A percentile compares a stretch with the other conserved stretches of the same genome.
phyloP scores from a whole-genome alignment of 2,329 filamentous ascomycete species.

The Calonectria pteridis region DNA sequence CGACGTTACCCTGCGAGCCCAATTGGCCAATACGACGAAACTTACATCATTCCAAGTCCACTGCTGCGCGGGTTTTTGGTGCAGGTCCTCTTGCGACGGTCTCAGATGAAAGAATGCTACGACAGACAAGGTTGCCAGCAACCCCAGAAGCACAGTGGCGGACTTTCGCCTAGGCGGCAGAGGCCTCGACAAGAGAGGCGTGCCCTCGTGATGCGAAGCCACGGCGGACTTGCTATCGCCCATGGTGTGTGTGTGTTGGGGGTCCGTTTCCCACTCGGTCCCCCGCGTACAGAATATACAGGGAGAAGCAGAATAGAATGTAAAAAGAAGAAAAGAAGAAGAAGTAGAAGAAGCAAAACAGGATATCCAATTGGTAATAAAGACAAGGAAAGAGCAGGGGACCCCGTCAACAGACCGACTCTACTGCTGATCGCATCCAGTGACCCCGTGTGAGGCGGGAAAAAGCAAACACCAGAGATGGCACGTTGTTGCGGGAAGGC shows the following conservation, averaged over 20 bases:
- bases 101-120: conserved; percentile 37
- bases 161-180: conserved; percentile 17
- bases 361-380: not conserved
- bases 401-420: not conserved
- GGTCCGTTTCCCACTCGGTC: not conserved
- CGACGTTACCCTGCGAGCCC: not conserved
- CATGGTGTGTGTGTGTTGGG: conserved; percentile 32
- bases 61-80: conserved; percentile 17
- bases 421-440: not conserved
- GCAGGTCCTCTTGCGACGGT: conserved; percentile 19
- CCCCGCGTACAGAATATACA: not conserved
- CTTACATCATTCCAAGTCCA: conserved; percentile 46
- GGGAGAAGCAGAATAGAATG: not conserved
- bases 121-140: conserved; percentile 35
- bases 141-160: conserved; percentile 26
- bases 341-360: not conserved
- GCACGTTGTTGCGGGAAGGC: not conserved
- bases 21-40: conserved; percentile 32
- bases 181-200: conserved; percentile 28
- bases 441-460: not conserved
- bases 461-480: conserved; percentile 21
- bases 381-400: not conserved
- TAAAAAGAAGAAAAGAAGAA: not conserved
- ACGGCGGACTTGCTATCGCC: conserved; percentile 28
- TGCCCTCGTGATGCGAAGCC: conserved; percentile 15